phyloP scores from a whole-genome alignment of 2,329 filamentous ascomycete genomes.

The Aspergillus udagawae region DNA sequence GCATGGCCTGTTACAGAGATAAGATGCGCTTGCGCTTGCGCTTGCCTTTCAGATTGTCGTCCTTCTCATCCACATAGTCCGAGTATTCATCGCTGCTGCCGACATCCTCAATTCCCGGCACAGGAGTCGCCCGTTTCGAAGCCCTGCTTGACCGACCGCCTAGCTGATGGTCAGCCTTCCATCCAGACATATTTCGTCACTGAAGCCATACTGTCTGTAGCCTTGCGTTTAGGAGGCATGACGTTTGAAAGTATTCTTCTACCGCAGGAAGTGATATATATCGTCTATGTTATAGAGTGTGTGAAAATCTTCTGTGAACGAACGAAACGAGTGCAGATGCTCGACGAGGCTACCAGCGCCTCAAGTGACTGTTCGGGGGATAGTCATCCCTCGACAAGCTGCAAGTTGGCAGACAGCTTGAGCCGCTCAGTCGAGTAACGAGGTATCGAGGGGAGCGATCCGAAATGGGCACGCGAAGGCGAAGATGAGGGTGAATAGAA shows the following conservation, averaged over 20 bases:
- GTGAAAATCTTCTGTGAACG: not conserved
- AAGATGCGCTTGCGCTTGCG: slow-evolving; percentile 16
- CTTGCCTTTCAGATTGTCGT: slow-evolving; percentile 45
- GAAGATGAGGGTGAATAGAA: not conserved
- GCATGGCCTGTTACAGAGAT: slow-evolving; percentile 9
- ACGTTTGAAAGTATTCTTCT: slow-evolving; percentile 10
- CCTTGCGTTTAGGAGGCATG: slow-evolving; percentile 73
- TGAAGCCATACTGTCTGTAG: slow-evolving; percentile 46
- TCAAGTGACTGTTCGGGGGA: slow-evolving; percentile 5
- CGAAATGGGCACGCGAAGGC: not conserved
- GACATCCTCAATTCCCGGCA: slow-evolving; percentile 42
- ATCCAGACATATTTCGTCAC: slow-evolving; percentile 17
- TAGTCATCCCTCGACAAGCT: slow-evolving; percentile 8
- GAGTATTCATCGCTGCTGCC: slow-evolving; percentile 57
- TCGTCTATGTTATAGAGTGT: slow-evolving; percentile 12
- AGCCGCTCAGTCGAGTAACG: not conserved
- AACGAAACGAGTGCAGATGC: slow-evolving; percentile 7
- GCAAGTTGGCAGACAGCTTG: slow-evolving; percentile 1
- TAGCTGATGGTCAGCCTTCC: slow-evolving; percentile 34
- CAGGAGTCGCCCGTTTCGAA: slow-evolving; percentile 47
- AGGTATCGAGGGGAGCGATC: not conserved
- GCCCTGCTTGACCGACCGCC: slow-evolving; percentile 43
- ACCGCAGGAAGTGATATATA: slow-evolving; percentile 6
- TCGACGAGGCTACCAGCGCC: slow-evolving; percentile 20
- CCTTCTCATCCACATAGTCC: slow-evolving; percentile 48